A percentile compares a stretch with the other conserved stretches of the same genome.
phyloP scores from a whole-genome alignment of 805 yeast genomes.

The Saccharomycopsis malanga region DNA sequence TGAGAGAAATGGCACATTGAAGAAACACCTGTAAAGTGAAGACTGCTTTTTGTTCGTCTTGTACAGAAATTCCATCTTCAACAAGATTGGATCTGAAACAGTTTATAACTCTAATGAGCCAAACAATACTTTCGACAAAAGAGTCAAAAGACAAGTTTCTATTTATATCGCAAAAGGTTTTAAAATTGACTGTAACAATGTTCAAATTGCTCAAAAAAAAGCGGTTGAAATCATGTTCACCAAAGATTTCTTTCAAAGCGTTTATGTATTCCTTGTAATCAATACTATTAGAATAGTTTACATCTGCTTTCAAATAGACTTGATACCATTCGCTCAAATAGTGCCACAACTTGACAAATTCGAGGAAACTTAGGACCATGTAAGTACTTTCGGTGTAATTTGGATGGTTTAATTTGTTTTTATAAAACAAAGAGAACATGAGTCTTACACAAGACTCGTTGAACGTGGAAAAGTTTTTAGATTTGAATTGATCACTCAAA shows the following conservation, averaged over 20 bases:
- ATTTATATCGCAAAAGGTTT: conserved; percentile 4
- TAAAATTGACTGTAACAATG: conserved; percentile 10
- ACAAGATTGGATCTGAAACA: background rate
- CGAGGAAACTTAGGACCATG: conserved; percentile 6
- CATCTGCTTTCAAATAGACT: conserved; percentile 6
- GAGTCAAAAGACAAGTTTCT: conserved; percentile 6
- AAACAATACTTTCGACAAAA: conserved; percentile 17
- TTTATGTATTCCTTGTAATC: conserved; percentile 12
- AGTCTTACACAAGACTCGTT: conserved; percentile 5
- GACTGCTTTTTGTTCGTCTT: background rate
- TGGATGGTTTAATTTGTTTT: background rate
- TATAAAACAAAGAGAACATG: conserved; percentile 8
- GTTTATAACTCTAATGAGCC: conserved; percentile 9
- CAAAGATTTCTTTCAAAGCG: conserved; percentile 10
- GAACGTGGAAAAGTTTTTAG: background rate
- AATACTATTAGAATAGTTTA: conserved; percentile 7
- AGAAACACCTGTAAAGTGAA: conserved; percentile 1
- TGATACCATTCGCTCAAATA: conserved; percentile 10
- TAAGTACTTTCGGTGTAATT: background rate
- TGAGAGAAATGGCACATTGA: background rate
- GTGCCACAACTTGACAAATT: conserved; percentile 13
- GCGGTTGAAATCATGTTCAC: conserved; percentile 6
- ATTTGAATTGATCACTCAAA: conserved; percentile 7
- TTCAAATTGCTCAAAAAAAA: conserved; percentile 7
- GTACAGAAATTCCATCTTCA: background rate